Evolutionary conservation across 306 rosid genomes (phyloP), one percentile per base, ranked within the genome.

Genomic region (Lathyrus tuberosus): DNA sequence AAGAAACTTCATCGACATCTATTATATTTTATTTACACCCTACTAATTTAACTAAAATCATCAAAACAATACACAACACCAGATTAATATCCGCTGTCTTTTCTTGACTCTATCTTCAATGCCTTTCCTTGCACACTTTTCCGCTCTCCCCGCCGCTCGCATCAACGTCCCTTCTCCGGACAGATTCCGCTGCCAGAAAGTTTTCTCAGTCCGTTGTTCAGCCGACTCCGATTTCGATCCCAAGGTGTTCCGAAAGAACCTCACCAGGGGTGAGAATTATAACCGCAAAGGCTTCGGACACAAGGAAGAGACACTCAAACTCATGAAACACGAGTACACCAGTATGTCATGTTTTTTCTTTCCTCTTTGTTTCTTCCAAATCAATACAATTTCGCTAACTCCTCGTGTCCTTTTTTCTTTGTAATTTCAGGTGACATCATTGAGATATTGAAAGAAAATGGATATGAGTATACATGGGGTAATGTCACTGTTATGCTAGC

Each of bases 401-500:
- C 2, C 9, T 33, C 9, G 38, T 33, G 38, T 33, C 38, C 57
- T 0, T 20, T 70, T 43, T 13, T 76, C 5, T 33, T 33, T 78
- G 54, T 26, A 52, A 76, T 69, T 83, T 72, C 83, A 94, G 97
- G 99, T 79, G 97, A 91, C 40, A 69, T 91, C 58, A 83, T 94
- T 13, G 87, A 94, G 85, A 94, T 86, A 37, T 69, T 94, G 84
- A 88, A 88, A 80, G 95, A 88, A 57, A 87, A 86, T 77, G 96
- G 80, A 24, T 31, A 68, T 69, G 96, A 87, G 81, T 88, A 94
- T 78, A 87, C 84, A 15, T 91, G 99, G 99, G 97, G 96, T 56
- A 79, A 73, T 67, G 97, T 95, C 64, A 95, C 92, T 0, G 99
- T 95, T 81, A 89, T 84, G 79, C 79, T 95, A 59, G 99, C 97